phyloP scores from a whole-genome alignment of 345 rosid genomes.

The Clarkia xantiana region DNA sequence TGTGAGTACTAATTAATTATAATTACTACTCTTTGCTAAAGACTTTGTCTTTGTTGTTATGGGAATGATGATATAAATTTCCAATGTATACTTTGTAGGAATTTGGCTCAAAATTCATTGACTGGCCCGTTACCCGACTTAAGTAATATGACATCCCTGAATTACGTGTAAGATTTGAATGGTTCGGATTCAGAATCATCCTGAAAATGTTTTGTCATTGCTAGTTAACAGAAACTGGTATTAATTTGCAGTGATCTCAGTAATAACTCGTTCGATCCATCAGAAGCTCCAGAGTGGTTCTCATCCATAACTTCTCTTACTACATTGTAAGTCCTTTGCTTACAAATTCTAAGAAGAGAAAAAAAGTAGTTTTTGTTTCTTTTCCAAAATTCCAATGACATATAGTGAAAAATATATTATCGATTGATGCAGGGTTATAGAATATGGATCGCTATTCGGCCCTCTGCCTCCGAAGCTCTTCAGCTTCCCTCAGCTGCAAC shows the following conservation, averaged over 20 bases:
- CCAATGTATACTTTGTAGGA: conserved; percentile 12
- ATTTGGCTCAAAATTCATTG: conserved; percentile 19
- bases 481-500: conserved; percentile 7
- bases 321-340: conserved; percentile 1
- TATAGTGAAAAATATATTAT: background rate
- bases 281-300: conserved; percentile 27
- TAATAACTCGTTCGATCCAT: conserved; percentile 18
- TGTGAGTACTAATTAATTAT: conserved; percentile 18
- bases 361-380: background rate
- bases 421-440: conserved; percentile 9
- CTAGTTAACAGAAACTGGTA: background rate
- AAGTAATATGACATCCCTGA: conserved; percentile 17
- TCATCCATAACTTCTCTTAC: conserved; percentile 4
- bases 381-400: background rate
- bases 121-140: conserved; percentile 27
- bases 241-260: conserved; percentile 28
- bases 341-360: too few species aligned
- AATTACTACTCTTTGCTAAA: background rate
- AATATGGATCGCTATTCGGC: conserved; percentile 11
- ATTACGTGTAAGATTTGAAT: conserved; percentile 16
- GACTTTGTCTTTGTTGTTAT: background rate
- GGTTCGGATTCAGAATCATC: too few species aligned
- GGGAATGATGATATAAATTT: background rate
- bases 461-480: conserved; percentile 8
- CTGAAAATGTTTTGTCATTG: too few species aligned